A percentile compares a stretch with the other conserved stretches of the same genome.
Evolutionary conservation across 1,139 yeast genomes (phyloP).

Genomic region (Nakaseomyces kungkrabaensis): DNA sequence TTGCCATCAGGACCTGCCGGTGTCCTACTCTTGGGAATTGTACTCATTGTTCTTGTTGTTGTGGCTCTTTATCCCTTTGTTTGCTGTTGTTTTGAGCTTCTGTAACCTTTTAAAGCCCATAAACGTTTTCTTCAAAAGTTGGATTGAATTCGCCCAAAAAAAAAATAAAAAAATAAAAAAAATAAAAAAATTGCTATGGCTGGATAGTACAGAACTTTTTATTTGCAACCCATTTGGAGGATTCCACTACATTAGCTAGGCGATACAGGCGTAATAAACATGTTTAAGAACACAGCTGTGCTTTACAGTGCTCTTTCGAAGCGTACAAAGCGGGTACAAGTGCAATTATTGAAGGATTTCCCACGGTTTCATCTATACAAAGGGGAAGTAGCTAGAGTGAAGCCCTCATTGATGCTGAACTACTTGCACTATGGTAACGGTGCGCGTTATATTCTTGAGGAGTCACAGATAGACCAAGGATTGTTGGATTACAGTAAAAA

Average conservation of each 20-base stretch:
- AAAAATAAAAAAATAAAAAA: neutral
- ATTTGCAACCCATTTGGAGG: neutral
- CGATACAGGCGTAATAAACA: conserved; percentile 1
- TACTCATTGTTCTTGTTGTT: neutral
- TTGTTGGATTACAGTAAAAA: neutral
- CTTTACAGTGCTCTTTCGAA: conserved; percentile 30
- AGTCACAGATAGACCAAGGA: conserved; percentile 6
- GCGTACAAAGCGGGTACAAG: conserved; percentile 43
- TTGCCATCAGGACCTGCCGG: neutral
- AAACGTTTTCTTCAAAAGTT: neutral
- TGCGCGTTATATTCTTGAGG: conserved; percentile 51
- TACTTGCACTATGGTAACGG: conserved; percentile 59
- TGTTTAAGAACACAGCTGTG: conserved; percentile 20
- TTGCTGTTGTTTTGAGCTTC: neutral
- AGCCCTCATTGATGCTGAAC: conserved; percentile 78
- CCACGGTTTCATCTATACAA: conserved; percentile 45
- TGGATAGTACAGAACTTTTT: no score
- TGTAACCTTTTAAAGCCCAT: no score
- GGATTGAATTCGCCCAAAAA: neutral
- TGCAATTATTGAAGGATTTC: conserved; percentile 64
- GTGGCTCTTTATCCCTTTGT: neutral
- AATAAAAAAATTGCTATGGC: neutral
- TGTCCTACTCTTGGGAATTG: neutral
- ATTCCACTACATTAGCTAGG: no score
- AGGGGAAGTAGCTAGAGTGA: conserved; percentile 71